These are phyloP conservation scores for Amanita phalloides DNA, from an alignment of 768 basidiomycete genomes.

Conservation along the genomic window DNA sequence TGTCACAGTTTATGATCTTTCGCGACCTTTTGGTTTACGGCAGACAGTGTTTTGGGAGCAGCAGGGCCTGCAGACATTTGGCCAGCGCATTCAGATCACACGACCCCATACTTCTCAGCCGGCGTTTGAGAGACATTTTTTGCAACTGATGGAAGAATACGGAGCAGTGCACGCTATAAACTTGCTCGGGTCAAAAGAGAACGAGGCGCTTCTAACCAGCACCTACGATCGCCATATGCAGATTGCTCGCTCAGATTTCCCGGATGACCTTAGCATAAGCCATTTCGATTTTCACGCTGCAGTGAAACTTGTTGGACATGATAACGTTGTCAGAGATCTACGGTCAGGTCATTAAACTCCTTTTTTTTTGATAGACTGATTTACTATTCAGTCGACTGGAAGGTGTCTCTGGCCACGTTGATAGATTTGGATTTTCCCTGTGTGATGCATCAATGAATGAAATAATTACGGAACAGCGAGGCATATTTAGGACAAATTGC, in stretches of 20 bases:
- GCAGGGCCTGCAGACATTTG: constrained; percentile 90
- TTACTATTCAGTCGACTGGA: constrained; percentile 40
- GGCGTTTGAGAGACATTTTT: constrained; percentile 92
- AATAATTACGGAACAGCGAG: constrained; percentile 80
- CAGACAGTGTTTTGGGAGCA: constrained; percentile 95
- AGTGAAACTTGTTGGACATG: constrained; percentile 76
- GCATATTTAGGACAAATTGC: constrained; percentile 92
- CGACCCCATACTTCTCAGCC: constrained; percentile 94
- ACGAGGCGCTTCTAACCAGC: constrained; percentile 73
- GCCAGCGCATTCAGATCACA: constrained; percentile 89
- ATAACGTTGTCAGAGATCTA: constrained; percentile 70
- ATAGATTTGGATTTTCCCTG: constrained; percentile 81
- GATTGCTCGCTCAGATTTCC: constrained; percentile 48
- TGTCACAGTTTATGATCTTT: constrained; percentile 22
- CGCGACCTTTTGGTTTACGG: constrained; percentile 7
- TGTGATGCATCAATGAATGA: constrained; percentile 56
- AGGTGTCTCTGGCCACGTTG: constrained; percentile 49
- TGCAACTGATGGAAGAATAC: constrained; percentile 80
- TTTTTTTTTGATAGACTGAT: neutral
- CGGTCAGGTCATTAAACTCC: constrained; percentile 25
- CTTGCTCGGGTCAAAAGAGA: constrained; percentile 85
- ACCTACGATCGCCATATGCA: constrained; percentile 79
- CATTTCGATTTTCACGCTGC: constrained; percentile 92
- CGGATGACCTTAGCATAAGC: constrained; percentile 67
- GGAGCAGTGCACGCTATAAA: constrained; percentile 81